Evolutionary conservation across 139 green algal species (phyloP).

Genomic region (Micromonas commoda): DNA sequence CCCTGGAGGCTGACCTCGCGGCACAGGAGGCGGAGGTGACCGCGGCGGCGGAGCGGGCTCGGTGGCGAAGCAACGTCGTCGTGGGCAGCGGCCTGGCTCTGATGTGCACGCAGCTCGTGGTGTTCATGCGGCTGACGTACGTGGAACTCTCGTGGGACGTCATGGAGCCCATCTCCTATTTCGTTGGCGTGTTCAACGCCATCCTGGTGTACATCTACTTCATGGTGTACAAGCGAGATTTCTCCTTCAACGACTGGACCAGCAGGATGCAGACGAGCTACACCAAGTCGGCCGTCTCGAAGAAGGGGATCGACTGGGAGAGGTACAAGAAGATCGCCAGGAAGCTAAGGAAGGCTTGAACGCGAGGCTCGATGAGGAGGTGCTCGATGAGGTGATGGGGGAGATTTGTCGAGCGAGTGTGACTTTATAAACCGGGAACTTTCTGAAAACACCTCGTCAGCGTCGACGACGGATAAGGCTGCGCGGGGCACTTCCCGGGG

Average conservation of each 20-base stretch:
- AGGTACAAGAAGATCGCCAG: neutral
- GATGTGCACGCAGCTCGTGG: neutral
- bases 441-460: too few species aligned
- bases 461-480: too few species aligned
- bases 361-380: too few species aligned
- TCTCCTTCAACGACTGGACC: constrained; percentile 6
- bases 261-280: neutral
- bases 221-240: constrained; percentile 10
- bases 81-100: neutral
- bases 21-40: too few species aligned
- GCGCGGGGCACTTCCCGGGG: too few species aligned
- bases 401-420: too few species aligned
- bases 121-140: constrained; percentile 28
- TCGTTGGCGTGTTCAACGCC: constrained; percentile 7
- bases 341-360: too few species aligned
- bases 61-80: neutral
- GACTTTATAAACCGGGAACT: neutral
- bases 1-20: too few species aligned
- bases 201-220: constrained; percentile 21
- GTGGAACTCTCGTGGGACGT: constrained; percentile 30
- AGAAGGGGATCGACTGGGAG: neutral
- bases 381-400: too few species aligned
- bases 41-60: neutral
- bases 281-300: neutral
- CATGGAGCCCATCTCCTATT: constrained; percentile 33